phyloP scores from a whole-genome alignment of 805 yeast genomes.

The Candida patagonica region DNA sequence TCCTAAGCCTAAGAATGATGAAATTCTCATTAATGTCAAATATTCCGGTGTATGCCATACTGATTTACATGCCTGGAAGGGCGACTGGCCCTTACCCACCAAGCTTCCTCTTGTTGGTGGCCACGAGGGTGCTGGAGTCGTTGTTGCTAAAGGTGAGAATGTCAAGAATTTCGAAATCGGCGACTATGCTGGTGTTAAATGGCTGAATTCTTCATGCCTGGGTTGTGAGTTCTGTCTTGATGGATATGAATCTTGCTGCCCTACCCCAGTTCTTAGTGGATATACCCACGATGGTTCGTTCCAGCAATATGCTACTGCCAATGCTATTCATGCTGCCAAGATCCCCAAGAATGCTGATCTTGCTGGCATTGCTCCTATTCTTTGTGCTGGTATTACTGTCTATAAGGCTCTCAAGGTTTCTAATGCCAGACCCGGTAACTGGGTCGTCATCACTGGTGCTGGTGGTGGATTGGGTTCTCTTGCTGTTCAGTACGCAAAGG shows the following conservation, averaged over 20 bases:
- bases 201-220: conserved; percentile 74
- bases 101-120: conserved; percentile 78
- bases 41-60: conserved; percentile 94
- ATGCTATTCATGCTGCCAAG: conserved; percentile 77
- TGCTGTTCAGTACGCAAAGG: conserved; percentile 66
- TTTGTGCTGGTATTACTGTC: conserved; percentile 88
- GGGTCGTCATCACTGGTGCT: conserved; percentile 73
- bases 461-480: conserved; percentile 74
- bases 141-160: conserved; percentile 63
- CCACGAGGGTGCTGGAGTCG: conserved; percentile 85
- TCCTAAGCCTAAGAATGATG: conserved; percentile 68
- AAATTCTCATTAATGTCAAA: conserved; percentile 70
- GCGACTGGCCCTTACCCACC: conserved; percentile 80
- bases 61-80: conserved; percentile 89
- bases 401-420: conserved; percentile 86
- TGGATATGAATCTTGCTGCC: conserved; percentile 61
- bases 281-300: conserved; percentile 86
- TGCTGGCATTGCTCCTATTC: conserved; percentile 68
- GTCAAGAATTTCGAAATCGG: conserved; percentile 69
- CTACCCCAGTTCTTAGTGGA: conserved; percentile 64
- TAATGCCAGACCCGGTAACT: conserved; percentile 55
- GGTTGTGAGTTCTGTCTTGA: conserved; percentile 68
- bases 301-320: conserved; percentile 86
- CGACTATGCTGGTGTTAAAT: conserved; percentile 75
- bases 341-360: conserved; percentile 68